Evolutionary conservation across 139 green algal species (phyloP), one percentile per base, ranked within the genome.

Genomic region (Gonium pectorale): DNA sequence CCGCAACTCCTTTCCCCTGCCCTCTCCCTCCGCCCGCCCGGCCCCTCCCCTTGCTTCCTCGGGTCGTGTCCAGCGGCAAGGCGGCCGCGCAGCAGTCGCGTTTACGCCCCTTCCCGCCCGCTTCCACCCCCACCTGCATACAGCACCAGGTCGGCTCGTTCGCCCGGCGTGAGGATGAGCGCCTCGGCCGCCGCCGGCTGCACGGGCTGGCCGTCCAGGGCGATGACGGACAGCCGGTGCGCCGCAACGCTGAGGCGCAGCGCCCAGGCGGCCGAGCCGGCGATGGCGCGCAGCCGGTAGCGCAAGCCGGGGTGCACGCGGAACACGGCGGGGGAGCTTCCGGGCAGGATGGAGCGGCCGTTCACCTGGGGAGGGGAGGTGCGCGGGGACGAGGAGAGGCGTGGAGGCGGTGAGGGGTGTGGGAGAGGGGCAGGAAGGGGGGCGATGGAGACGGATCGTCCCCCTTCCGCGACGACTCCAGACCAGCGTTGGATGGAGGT

Each of bases 201-300:
- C 35, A 70, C 35, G 9, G 64, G 40, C 24, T 51, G 43, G 0
- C 80, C 80, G 68, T 86, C 80, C 37, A 80, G 54, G 13, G 67
- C 80, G 17, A 86, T 51, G 19, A 86, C 1, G 37, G 60, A 46
- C 27, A 80, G 51, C 8, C 27, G 4, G 64, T 78, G 63, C 0
- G 22, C 43, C 26, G 4, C 60, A 9, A 78, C 37, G 29, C 35
- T 9, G 3, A 86, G 7, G 1, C 22, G 11, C 22, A 78, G 37
- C 6, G 49, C 68, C 51, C 54, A 86, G 33, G 52, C 66, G n/a
- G 69, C 51, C 26, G 26, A 22, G 56, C 22, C 80, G 13, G 15
- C 31, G 67, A 86, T 72, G 67, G 80, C 7, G 40, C 67, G 80
- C 21, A 86, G 37, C 24, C 80, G 66, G 80, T 86, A 59, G 51